phyloP scores from a whole-genome alignment of 1,284 basidiomycete species.

The Microbotryomycetes sp. region DNA sequence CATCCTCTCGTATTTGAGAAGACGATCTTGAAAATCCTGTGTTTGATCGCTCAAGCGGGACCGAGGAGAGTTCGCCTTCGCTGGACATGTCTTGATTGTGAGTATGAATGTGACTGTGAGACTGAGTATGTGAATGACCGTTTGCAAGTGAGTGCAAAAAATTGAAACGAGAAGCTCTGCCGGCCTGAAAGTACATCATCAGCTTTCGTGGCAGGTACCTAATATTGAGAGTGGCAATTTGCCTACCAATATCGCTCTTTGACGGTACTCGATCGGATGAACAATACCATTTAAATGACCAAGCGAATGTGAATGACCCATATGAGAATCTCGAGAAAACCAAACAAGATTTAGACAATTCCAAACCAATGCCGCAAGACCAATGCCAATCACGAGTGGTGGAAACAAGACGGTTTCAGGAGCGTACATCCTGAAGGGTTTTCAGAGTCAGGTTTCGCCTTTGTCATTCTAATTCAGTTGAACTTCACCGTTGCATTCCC shows the following conservation, averaged over 20 bases:
- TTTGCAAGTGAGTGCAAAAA: not conserved
- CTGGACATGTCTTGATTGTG: too few relatives aligned
- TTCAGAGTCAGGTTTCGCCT: not conserved
- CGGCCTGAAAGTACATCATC: too few relatives aligned
- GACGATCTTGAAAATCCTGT: not conserved
- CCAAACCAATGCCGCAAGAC: slow-evolving; percentile 5
- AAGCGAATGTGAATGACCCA: not conserved
- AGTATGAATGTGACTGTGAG: too few relatives aligned
- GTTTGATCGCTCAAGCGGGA: not conserved
- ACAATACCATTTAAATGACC: not conserved
- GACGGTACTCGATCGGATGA: not conserved
- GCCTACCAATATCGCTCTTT: not conserved
- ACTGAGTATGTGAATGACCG: not conserved
- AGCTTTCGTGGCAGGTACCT: too few relatives aligned
- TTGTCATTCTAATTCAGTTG: not conserved
- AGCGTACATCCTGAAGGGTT: slow-evolving; percentile 1
- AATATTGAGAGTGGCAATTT: too few relatives aligned
- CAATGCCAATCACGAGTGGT: slow-evolving; percentile 5
- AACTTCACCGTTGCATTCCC: slow-evolving; percentile 6
- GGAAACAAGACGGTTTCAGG: slow-evolving; percentile 11
- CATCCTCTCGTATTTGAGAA: too few relatives aligned
- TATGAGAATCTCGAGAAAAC: not conserved
- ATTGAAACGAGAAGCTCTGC: not conserved
- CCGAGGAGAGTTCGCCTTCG: too few relatives aligned
- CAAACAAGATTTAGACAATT: slow-evolving; percentile 7